These are phyloP conservation scores for Asterionellopsis glacialis DNA, from an alignment of 108 stramenopile genomes.

Conservation along the genomic window DNA sequence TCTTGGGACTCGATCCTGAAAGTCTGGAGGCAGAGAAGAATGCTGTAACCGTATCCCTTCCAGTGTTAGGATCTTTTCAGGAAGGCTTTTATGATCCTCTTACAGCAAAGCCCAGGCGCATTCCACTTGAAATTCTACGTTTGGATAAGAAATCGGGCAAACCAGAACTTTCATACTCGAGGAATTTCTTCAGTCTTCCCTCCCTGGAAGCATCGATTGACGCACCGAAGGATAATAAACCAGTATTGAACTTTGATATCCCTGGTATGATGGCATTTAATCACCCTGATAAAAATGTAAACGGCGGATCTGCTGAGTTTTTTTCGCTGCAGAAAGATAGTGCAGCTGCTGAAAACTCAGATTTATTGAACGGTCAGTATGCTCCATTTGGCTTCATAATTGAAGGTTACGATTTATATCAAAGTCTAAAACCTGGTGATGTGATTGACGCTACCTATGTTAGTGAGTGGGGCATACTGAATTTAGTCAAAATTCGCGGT, in stretches of 20 bases:
- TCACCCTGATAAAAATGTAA: constrained; percentile 66
- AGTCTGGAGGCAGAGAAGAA: not conserved
- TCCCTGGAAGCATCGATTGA: constrained; percentile 36
- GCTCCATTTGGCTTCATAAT: constrained; percentile 84
- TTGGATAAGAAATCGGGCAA: constrained; percentile 43
- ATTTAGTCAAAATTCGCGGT: constrained; percentile 66
- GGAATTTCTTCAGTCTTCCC: constrained; percentile 34
- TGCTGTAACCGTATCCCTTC: constrained; percentile 28
- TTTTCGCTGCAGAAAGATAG: constrained; percentile 51
- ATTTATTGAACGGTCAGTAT: constrained; percentile 66
- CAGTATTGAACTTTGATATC: constrained; percentile 69
- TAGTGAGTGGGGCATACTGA: constrained; percentile 65
- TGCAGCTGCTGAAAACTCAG: constrained; percentile 35
- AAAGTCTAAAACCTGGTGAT: constrained; percentile 65
- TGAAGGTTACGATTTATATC: constrained; percentile 57
- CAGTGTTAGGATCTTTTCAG: constrained; percentile 71
- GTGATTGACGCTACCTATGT: constrained; percentile 69
- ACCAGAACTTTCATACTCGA: constrained; percentile 40
- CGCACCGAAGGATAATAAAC: constrained; percentile 30
- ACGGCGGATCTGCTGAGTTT: constrained; percentile 81
- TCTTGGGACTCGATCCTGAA: not conserved
- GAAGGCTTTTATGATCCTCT: constrained; percentile 87
- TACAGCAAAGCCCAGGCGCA: constrained; percentile 72
- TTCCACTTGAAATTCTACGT: constrained; percentile 80
- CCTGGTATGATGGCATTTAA: constrained; percentile 77